Evolutionary conservation across 345 rosid genomes (phyloP), one percentile per base, ranked within the genome.

Genomic region (Eucalyptus marginata): DNA sequence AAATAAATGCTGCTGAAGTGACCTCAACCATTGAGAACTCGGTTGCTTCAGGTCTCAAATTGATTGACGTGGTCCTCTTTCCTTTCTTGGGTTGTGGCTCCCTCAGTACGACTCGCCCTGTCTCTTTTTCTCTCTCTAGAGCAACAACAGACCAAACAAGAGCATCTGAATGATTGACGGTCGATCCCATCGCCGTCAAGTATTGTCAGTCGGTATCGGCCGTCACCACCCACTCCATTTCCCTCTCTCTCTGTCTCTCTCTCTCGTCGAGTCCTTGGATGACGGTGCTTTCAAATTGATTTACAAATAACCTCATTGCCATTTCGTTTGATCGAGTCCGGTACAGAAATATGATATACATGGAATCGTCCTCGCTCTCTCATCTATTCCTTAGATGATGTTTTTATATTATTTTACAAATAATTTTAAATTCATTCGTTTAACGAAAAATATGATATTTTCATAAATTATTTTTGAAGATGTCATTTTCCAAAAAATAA

Each of bases 381-480:
- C 83, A 0, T 36, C 83, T 20, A 18, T 20, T 76, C 8, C 83
- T 36, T 76, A 18, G 46, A 5, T 10, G 46, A 36, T 20, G 83
- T 44, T 76, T 76, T 36, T 52, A 52, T 52, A 52, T 49, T 49
- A 49, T 8, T 52, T 52, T 10, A 18, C 0, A 2, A 52, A 52
- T 52, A 7, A 18, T 52, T 10, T 52, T 52, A 8, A 1, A 0
- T 3, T 18, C 56, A 2, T 52, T 52, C 0, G 0, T 52, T 52
- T 52, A 1, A 1, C 0, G 0, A 52, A 52, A 52, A 7, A 52
- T 52, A 20, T 52, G 25, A 7, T 0, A 52, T 52, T 7, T 52
- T 52, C 25, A 52, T 52, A 52, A 8, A 18, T 18, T 52, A 52
- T 20, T 52, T 5, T 52, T 52, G 0, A 52, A 10, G 0, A 20